Evolutionary conservation across 2,329 filamentous ascomycete genomes (phyloP).

Genomic region (Alternaria sp.): DNA sequence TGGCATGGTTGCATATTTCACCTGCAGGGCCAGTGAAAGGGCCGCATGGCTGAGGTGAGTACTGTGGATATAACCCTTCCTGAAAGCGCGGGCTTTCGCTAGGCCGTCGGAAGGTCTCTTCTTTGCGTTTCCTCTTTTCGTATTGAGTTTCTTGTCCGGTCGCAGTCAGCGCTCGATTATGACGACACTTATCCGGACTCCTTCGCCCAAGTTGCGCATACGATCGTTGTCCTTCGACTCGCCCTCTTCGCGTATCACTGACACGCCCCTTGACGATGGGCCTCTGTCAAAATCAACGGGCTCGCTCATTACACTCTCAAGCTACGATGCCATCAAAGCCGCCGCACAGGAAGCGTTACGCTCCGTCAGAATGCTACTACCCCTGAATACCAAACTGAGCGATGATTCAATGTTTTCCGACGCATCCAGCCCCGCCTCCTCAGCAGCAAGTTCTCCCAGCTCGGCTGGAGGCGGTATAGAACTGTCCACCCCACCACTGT

Average conservation of each 20-base stretch:
- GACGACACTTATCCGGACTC: slow-evolving; percentile 36
- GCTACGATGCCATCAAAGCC: slow-evolving; percentile 30
- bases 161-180: slow-evolving; percentile 17
- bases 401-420: slow-evolving; percentile 39
- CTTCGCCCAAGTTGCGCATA: slow-evolving; percentile 46
- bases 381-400: slow-evolving; percentile 42
- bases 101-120: slow-evolving; percentile 17
- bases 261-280: slow-evolving; percentile 42
- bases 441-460: slow-evolving; percentile 35
- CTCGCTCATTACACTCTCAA: slow-evolving; percentile 27
- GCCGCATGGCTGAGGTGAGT: slow-evolving; percentile 18
- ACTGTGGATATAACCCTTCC: slow-evolving; percentile 27
- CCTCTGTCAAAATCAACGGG: slow-evolving; percentile 47
- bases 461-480: slow-evolving; percentile 19
- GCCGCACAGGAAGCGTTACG: slow-evolving; percentile 19
- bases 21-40: slow-evolving; percentile 40
- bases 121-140: neutral
- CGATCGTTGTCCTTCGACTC: slow-evolving; percentile 47
- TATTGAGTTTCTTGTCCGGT: neutral
- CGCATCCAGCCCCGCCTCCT: slow-evolving; percentile 25
- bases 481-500: slow-evolving; percentile 6
- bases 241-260: slow-evolving; percentile 36
- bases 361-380: slow-evolving; percentile 19
- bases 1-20: slow-evolving; percentile 32
- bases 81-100: slow-evolving; percentile 1